These are phyloP conservation scores for Tylopilus sp. DNA, from an alignment of 768 basidiomycete genomes.

Conservation along the genomic window DNA sequence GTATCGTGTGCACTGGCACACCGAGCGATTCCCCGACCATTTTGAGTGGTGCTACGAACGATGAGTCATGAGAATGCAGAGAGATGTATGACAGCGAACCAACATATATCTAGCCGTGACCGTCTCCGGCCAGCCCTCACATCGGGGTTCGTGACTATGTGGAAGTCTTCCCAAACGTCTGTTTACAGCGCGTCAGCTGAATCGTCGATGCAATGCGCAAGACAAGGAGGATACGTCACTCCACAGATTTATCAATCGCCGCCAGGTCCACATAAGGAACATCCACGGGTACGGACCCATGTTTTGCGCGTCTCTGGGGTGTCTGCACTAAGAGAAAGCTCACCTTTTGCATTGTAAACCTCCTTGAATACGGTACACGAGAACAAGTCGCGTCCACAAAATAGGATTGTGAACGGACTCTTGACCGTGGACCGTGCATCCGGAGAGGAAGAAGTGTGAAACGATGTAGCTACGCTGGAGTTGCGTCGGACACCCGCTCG, in stretches of 20 bases:
- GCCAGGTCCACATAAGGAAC: not conserved
- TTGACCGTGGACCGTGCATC: not conserved
- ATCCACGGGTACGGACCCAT: not conserved
- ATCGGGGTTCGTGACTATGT: constrained; percentile 73
- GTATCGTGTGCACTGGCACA: constrained; percentile 60
- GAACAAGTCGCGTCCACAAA: constrained; percentile 87
- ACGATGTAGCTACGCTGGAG: not conserved
- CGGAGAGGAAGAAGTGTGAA: not conserved
- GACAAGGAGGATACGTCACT: not conserved
- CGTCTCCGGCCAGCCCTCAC: constrained; percentile 59
- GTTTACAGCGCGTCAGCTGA: constrained; percentile 12
- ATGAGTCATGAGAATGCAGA: not conserved
- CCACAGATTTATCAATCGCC: too few relatives aligned
- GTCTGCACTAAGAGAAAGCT: constrained; percentile 1
- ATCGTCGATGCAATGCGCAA: not conserved
- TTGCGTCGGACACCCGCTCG: not conserved
- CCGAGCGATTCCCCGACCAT: constrained; percentile 48
- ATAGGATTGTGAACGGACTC: constrained; percentile 68
- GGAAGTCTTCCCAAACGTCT: constrained; percentile 78
- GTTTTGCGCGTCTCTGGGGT: not conserved
- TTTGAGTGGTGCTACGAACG: constrained; percentile 64
- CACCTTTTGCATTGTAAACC: constrained; percentile 62
- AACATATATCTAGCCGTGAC: constrained; percentile 55
- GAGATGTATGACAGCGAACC: not conserved
- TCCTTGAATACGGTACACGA: constrained; percentile 71